These are phyloP conservation scores for Pestalotiopsis sp. DNA, from an alignment of 2,329 filamentous ascomycete genomes.

Conservation along the genomic window DNA sequence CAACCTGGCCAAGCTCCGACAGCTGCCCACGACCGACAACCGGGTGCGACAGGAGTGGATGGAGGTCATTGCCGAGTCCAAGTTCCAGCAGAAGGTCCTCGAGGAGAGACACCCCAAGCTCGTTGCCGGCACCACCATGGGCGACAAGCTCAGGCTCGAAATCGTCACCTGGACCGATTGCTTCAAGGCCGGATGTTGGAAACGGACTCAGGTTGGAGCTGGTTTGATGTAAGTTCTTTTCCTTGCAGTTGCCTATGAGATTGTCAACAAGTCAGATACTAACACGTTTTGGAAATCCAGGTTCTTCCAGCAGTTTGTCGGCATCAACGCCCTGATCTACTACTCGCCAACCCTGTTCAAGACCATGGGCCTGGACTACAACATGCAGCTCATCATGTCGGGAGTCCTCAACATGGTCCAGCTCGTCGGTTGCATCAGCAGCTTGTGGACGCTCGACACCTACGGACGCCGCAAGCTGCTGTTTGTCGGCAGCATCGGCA, in stretches of 20 bases:
- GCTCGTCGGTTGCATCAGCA: constrained; percentile 45
- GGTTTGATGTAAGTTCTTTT: constrained; percentile 44
- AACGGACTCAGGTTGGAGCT: constrained; percentile 46
- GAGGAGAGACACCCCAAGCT: constrained; percentile 32
- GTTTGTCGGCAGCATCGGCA: constrained; percentile 44
- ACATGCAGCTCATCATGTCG: constrained; percentile 49
- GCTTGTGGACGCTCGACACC: constrained; percentile 49
- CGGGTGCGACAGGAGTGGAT: constrained; percentile 52
- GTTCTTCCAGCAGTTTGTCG: constrained; percentile 37
- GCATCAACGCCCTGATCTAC: constrained; percentile 52
- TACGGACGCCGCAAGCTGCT: constrained; percentile 48
- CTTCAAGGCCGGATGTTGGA: constrained; percentile 50
- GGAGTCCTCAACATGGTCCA: constrained; percentile 48
- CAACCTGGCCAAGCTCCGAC: constrained; percentile 42
- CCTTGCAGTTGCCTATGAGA: constrained; percentile 46
- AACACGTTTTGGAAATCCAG: background rate
- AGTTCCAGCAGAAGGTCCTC: constrained; percentile 49
- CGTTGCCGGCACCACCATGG: constrained; percentile 27
- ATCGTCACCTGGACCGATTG: constrained; percentile 51
- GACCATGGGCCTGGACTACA: constrained; percentile 44
- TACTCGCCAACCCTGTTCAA: constrained; percentile 49
- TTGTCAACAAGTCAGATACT: background rate
- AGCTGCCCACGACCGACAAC: constrained; percentile 48
- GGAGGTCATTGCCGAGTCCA: constrained; percentile 54
- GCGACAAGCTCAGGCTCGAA: constrained; percentile 45